A percentile compares a stretch with the other conserved stretches of the same genome.
These are phyloP conservation scores for Fusarium sp. DNA, from an alignment of 2,329 filamentous ascomycete genomes.

Conservation along the genomic window DNA sequence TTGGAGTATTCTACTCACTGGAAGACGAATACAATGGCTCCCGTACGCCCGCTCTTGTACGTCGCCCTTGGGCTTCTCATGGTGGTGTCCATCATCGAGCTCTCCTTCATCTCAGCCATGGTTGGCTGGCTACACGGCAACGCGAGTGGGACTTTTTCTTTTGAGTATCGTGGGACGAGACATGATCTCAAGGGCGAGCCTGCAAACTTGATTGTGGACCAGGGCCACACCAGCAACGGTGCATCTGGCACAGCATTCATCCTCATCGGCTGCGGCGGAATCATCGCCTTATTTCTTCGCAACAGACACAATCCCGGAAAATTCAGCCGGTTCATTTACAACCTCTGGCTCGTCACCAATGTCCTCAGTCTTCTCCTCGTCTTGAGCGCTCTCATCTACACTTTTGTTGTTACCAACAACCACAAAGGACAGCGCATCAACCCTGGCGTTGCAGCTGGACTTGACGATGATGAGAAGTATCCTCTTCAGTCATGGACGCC, in stretches of 20 bases:
- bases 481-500: constrained; percentile 45
- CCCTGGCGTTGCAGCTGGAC: constrained; percentile 19
- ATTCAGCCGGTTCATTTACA: constrained; percentile 37
- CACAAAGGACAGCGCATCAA: constrained; percentile 45
- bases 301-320: constrained; percentile 23
- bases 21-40: not conserved
- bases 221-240: constrained; percentile 50
- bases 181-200: constrained; percentile 41
- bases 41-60: constrained; percentile 34
- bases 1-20: not conserved
- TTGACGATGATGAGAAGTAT: constrained; percentile 37
- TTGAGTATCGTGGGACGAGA: constrained; percentile 27
- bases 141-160: constrained; percentile 43
- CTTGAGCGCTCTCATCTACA: constrained; percentile 45
- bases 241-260: constrained; percentile 49
- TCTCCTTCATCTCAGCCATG: constrained; percentile 48
- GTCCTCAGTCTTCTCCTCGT: constrained; percentile 44
- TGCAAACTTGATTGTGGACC: constrained; percentile 45
- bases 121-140: constrained; percentile 48
- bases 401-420: constrained; percentile 48
- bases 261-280: constrained; percentile 46
- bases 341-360: constrained; percentile 43
- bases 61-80: constrained; percentile 46
- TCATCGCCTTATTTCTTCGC: constrained; percentile 42
- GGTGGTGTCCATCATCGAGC: constrained; percentile 47